phyloP scores from a whole-genome alignment of 306 rosid genomes.

The Castanea crenata region DNA sequence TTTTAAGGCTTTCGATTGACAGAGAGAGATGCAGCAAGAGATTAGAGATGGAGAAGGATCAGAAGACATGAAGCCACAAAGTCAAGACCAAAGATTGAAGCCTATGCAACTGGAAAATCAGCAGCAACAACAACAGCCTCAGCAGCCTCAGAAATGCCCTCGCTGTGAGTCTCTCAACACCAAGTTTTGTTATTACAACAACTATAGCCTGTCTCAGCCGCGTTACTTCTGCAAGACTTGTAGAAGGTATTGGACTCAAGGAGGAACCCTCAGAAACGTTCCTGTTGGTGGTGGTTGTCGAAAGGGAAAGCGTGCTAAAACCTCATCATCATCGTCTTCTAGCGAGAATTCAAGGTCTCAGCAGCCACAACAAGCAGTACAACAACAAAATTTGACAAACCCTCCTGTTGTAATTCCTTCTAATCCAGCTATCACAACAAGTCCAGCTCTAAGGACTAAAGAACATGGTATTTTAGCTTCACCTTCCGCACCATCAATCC shows the following conservation, averaged over 20 bases:
- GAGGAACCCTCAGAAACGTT: constrained; percentile 62
- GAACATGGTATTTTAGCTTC: constrained; percentile 5
- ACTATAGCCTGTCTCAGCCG: constrained; percentile 63
- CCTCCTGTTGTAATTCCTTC: constrained; percentile 1
- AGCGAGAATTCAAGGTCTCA: constrained; percentile 16
- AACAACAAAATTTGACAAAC: constrained; percentile 17
- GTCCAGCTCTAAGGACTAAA: not conserved
- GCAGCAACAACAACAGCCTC: constrained; percentile 21
- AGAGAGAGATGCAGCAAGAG: constrained; percentile 24
- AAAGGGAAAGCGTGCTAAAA: constrained; percentile 45
- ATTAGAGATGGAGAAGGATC: not conserved
- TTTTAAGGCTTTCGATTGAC: too few relatives aligned
- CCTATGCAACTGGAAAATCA: not conserved
- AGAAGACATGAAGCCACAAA: not conserved
- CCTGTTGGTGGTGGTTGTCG: constrained; percentile 62
- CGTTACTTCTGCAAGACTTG: constrained; percentile 61
- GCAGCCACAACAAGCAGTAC: not conserved
- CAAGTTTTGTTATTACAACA: constrained; percentile 69
- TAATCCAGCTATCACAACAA: not conserved
- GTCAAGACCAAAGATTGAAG: constrained; percentile 1
- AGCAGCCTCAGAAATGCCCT: constrained; percentile 50
- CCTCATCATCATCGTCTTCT: not conserved
- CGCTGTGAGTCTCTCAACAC: constrained; percentile 60
- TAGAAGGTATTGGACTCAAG: constrained; percentile 69
- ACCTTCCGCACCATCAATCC: not conserved